Evolutionary conservation across 345 rosid genomes (phyloP), one percentile per base, ranked within the genome.

Genomic region (Gossypium herbaceum): DNA sequence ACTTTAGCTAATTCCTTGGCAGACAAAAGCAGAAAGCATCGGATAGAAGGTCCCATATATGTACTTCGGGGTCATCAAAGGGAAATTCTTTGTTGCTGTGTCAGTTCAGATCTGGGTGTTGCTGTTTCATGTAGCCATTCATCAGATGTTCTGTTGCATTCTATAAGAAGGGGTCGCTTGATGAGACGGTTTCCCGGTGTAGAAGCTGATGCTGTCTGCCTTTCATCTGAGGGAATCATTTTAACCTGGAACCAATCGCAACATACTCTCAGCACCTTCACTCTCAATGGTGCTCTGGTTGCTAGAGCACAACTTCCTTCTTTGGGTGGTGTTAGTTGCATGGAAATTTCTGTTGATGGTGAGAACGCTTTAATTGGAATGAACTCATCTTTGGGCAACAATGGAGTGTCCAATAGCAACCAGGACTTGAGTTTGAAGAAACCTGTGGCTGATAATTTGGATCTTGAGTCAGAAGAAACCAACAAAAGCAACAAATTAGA

Each of bases 11-110:
- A 74, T 79, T 79, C 79, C 64, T 78, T 84, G 86, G 85, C 89
- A 16, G 93, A 86, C 74, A 95, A 84, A 81, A 80, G 77, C 78
- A 85, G 92, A 81, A 88, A 80, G 68, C 84, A 74, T 55, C 87
- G 86, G 27, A 81, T 95, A 76, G 98, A 95, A 86, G 99, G 99
- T 77, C 98, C 98, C 11, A 75, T 93, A 74, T 98, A 95, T 79
- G 97, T 91, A 75, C 92, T 95, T 22, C 93, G 97, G 61, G 98
- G 99, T 45, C 98, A 95, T 57, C 89, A 75, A 62, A 78, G 82
- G 72, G 97, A 93, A 76, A 77, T 95, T 80, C 79, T 86, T 44
- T 85, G 85, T 79, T 93, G 98, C 79, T 91, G 94, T 74, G 88
- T 93, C 73, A 95, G 88, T 82, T 91, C 98, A 39, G 97, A 91